A percentile compares a stretch with the other conserved stretches of the same genome.
Conservation (phyloP, 805 yeast genomes). For the Starmerella apis region DNA sequence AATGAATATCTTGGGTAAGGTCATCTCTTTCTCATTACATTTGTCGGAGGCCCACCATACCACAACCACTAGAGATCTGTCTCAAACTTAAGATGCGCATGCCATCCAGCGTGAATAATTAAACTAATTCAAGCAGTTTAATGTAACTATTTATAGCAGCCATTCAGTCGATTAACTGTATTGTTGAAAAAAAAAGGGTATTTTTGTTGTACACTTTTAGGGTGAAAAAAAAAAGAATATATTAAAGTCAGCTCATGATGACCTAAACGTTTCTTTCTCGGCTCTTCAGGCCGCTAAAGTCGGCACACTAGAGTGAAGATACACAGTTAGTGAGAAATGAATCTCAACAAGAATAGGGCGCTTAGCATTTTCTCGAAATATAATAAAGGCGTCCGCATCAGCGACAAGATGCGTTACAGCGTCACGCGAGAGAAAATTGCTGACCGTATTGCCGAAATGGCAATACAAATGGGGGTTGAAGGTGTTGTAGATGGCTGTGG, state of each 20-base stretch:
- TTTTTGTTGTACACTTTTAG: no score
- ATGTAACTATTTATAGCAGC: no score
- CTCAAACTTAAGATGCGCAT: no score
- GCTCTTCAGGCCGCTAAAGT: not conserved
- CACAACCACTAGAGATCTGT: no score
- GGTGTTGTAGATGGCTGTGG: slow-evolving; percentile 57
- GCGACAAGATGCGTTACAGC: slow-evolving; percentile 70
- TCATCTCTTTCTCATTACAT: no score
- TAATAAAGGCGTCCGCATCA: slow-evolving; percentile 60
- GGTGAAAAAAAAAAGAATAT: no score
- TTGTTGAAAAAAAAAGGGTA: no score
- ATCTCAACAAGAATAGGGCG: not conserved
- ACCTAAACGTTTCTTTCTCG: not conserved
- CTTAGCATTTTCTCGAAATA: slow-evolving; percentile 48
- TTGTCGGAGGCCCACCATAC: no score
- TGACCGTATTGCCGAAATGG: slow-evolving; percentile 31
- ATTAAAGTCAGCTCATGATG: not conserved
- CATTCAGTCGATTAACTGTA: no score
- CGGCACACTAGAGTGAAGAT: not conserved
- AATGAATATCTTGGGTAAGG: not conserved
- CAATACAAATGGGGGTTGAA: slow-evolving; percentile 17
- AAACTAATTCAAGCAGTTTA: no score
- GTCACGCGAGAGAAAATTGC: slow-evolving; percentile 80
- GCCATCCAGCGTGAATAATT: no score
- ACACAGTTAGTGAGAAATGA: not conserved